Evolutionary conservation across 768 basidiomycete species (phyloP).

Genomic region (Boletus speciosus): DNA sequence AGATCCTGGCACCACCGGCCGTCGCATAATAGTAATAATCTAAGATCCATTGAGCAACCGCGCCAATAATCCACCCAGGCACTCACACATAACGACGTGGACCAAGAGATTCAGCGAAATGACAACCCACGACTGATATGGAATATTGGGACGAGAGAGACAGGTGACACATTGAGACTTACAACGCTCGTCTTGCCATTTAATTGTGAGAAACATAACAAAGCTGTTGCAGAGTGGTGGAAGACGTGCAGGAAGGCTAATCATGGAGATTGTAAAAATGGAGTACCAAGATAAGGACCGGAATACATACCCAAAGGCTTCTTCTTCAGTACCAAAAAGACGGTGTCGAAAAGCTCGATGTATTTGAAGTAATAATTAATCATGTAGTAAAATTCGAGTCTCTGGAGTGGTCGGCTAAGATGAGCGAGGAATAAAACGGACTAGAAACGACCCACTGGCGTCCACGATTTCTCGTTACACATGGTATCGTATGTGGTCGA

Average conservation of each 20-base stretch:
- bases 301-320: slow-evolving; percentile 80
- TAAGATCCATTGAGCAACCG: slow-evolving; percentile 27
- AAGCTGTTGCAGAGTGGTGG: slow-evolving; percentile 97
- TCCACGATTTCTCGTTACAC: slow-evolving; percentile 79
- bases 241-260: slow-evolving; percentile 97
- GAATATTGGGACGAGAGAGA: not conserved
- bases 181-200: slow-evolving; percentile 94
- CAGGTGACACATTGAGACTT: slow-evolving; percentile 31
- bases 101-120: slow-evolving; percentile 88
- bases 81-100: slow-evolving; percentile 97
- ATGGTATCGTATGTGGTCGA: slow-evolving; percentile 73
- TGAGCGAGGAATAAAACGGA: not conserved
- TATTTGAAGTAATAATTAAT: slow-evolving; percentile 99
- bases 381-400: slow-evolving; percentile 95
- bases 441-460: slow-evolving; percentile 57
- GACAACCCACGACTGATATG: slow-evolving; percentile 88
- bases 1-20: slow-evolving; percentile 93
- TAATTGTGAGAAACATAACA: slow-evolving; percentile 92
- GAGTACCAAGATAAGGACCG: not conserved
- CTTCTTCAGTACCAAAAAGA: slow-evolving; percentile 97
- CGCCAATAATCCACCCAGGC: not conserved
- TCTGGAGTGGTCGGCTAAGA: slow-evolving; percentile 40
- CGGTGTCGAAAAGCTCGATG: slow-evolving; percentile 91
- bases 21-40: slow-evolving; percentile 99
- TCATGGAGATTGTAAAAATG: slow-evolving; percentile 2